These are phyloP conservation scores for Tilletia horrida DNA, from an alignment of 1,284 basidiomycete species.

Conservation along the genomic window DNA sequence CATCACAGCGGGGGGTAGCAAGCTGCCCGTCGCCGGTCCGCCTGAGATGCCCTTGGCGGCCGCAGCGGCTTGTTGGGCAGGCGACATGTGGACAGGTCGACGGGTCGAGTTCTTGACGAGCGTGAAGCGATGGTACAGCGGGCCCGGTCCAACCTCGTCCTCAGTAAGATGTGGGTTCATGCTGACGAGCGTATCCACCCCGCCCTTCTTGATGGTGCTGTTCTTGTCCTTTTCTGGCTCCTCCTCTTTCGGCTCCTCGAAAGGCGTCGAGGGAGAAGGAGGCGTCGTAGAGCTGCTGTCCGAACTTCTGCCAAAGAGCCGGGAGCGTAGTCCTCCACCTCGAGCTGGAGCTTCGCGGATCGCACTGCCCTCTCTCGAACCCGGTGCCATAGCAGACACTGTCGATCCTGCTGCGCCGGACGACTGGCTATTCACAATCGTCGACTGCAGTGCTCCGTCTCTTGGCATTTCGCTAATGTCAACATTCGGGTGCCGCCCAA, in stretches of 20 bases:
- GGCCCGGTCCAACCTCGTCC: slow-evolving; percentile 22
- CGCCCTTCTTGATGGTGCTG: background rate
- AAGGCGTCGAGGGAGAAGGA: too few species aligned
- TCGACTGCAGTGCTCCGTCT: too few species aligned
- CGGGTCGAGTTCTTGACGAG: slow-evolving; percentile 48
- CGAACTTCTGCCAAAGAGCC: background rate
- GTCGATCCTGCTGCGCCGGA: too few species aligned
- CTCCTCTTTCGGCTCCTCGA: background rate
- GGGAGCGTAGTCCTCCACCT: background rate
- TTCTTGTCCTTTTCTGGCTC: background rate
- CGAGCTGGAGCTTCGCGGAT: background rate
- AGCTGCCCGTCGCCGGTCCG: slow-evolving; percentile 26
- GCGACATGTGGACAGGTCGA: slow-evolving; percentile 27
- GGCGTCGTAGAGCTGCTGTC: background rate
- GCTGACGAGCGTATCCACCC: too few species aligned
- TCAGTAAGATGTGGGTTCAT: background rate
- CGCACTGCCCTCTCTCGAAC: too few species aligned
- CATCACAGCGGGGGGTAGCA: slow-evolving; percentile 47
- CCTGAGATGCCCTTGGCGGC: slow-evolving; percentile 24
- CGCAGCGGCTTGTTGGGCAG: slow-evolving; percentile 25
- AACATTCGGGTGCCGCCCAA: background rate
- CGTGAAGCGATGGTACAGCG: slow-evolving; percentile 46
- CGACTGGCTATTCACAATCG: too few species aligned
- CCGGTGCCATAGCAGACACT: too few species aligned
- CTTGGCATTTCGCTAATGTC: background rate